These are phyloP conservation scores for Digitaria exilis DNA, from an alignment of 202 grass and related monocot species.

Conservation along the genomic window DNA sequence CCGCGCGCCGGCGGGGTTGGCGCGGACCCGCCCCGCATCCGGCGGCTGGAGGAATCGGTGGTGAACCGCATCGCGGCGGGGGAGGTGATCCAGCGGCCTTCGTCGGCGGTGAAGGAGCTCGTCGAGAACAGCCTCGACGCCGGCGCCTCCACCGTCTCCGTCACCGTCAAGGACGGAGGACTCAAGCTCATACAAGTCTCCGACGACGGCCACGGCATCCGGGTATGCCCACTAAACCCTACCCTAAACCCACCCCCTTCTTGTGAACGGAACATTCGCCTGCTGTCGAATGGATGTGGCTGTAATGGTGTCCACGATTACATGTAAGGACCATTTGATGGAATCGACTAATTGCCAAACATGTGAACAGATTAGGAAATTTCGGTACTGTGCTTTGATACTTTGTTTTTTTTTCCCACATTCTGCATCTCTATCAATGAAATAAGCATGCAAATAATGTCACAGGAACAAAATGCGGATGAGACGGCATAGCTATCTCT, in stretches of 20 bases:
- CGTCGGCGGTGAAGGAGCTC: conserved; percentile 88
- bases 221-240: conserved; percentile 45
- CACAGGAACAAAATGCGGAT: not conserved
- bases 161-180: conserved; percentile 83
- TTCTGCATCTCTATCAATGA: not conserved
- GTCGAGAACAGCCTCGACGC: conserved; percentile 94
- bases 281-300: not conserved
- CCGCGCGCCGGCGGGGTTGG: conserved; percentile 1
- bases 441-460: not conserved
- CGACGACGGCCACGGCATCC: conserved; percentile 86
- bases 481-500: no score
- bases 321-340: not conserved
- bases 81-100: conserved; percentile 84
- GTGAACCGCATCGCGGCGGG: conserved; percentile 93
- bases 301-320: not conserved
- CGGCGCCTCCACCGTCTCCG: conserved; percentile 66
- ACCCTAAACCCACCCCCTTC: conserved; percentile 1
- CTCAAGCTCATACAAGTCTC: conserved; percentile 96
- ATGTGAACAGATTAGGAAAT: not conserved
- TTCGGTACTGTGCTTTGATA: not conserved
- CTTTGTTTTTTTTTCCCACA: not conserved
- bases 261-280: conserved; percentile 21
- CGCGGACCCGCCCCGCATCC: conserved; percentile 62
- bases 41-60: conserved; percentile 78
- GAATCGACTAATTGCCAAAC: not conserved